Evolutionary conservation across 805 yeast species (phyloP).

Genomic region (Isabelozyma heimii): DNA sequence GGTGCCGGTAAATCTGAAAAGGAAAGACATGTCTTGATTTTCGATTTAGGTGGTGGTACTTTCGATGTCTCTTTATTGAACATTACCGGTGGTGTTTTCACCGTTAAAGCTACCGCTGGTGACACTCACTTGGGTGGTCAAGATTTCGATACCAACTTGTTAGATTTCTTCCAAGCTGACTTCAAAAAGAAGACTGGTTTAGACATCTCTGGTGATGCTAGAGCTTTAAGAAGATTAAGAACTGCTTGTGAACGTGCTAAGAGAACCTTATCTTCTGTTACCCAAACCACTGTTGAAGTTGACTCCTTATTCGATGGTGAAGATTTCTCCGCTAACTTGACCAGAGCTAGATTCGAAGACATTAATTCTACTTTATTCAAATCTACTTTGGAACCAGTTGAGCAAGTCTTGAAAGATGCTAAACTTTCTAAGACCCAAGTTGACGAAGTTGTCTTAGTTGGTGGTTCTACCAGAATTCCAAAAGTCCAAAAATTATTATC

Average conservation of each 20-base stretch:
- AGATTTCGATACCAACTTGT: conserved; percentile 51
- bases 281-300: conserved; percentile 49
- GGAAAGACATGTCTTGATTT: conserved; percentile 74
- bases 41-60: conserved; percentile 98
- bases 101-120: conserved; percentile 85
- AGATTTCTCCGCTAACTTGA: conserved; percentile 48
- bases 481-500: conserved; percentile 49
- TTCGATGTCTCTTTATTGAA: conserved; percentile 91
- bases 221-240: conserved; percentile 52
- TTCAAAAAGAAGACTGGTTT: conserved; percentile 47
- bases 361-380: conserved; percentile 49
- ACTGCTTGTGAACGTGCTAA: conserved; percentile 53
- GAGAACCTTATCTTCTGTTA: conserved; percentile 49
- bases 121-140: conserved; percentile 54
- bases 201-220: conserved; percentile 45
- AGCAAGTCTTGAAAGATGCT: conserved; percentile 48
- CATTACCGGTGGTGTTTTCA: conserved; percentile 95
- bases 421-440: conserved; percentile 39
- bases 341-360: conserved; percentile 52
- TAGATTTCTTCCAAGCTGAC: conserved; percentile 45
- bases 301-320: conserved; percentile 50
- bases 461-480: conserved; percentile 54
- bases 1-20: conserved; percentile 64
- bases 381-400: conserved; percentile 50
- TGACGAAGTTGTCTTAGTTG: conserved; percentile 49